Conservation (phyloP, 352 stramenopile genomes). For the Thraustochytrium sp. region DNA sequence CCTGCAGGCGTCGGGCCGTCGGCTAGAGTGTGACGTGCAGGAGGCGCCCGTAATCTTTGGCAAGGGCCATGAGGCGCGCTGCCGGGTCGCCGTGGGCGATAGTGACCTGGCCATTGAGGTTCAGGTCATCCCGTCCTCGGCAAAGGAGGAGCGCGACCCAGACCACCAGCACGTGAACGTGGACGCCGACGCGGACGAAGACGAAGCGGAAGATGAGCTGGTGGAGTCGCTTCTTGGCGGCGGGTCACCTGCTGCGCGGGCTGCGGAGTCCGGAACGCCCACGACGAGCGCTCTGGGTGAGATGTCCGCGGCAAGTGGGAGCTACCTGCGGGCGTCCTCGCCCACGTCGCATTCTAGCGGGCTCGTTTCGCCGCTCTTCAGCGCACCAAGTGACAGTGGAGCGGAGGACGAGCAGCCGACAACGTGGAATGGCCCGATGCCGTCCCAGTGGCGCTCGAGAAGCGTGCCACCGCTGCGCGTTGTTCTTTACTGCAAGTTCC, state of each 20-base stretch:
- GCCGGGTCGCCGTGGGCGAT: neutral
- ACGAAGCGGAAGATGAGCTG: neutral
- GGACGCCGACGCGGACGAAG: neutral
- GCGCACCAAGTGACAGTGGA: too few relatives aligned
- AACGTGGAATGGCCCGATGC: neutral
- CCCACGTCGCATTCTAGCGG: too few relatives aligned
- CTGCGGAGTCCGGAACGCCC: too few relatives aligned
- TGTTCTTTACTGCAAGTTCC: constrained; percentile 15
- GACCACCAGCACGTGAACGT: neutral
- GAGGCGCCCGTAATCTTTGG: neutral
- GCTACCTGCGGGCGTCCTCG: too few relatives aligned
- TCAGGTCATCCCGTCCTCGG: neutral
- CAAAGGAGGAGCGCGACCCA: constrained; percentile 12
- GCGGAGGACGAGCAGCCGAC: neutral
- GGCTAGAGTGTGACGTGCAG: neutral
- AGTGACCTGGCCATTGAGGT: neutral
- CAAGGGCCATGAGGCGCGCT: neutral
- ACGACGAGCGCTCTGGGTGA: too few relatives aligned
- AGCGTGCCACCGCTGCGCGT: constrained; percentile 1
- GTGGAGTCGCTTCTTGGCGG: neutral
- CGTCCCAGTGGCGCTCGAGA: neutral
- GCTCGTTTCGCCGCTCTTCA: too few relatives aligned
- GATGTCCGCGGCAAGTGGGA: too few relatives aligned
- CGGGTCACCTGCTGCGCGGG: too few relatives aligned
- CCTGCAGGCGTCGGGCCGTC: neutral